Evolutionary conservation across 495 filamentous ascomycete species (phyloP), one percentile per base, ranked within the genome.

Genomic region (Talaromyces wortmannii): DNA sequence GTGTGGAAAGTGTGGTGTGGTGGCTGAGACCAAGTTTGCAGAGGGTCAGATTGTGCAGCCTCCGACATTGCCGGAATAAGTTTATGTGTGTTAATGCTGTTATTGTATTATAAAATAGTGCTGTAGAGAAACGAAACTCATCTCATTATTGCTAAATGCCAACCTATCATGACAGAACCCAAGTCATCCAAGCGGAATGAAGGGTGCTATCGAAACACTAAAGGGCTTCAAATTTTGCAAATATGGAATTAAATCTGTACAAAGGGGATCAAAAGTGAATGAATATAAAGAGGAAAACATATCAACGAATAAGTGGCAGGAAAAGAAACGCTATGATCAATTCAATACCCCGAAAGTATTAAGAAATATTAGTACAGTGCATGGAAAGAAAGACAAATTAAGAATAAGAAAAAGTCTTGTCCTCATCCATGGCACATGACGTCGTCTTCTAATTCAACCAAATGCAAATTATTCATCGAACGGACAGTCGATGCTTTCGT

Each of bases 401-500:
- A 55, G 30, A 50, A 53, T 36, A 49, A 42, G 45, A 60, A 56
- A 48, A 57, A 46, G 36, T 40, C 36, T 5, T 40, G 36, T 10
- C 5, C 36, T 40, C 36, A 13, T 40, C 36, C 36, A 40, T 40
- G 36, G 36, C 47, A 52, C 55, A 43, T 62, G 31, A 31, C 46
- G 45, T 46, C 55, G 57, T 49, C 16, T 52, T 51, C 47, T 56
- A 42, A 46, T 31, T 32, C 16, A 44, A 17, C 32, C 53, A 57
- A 56, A 57, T 58, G 44, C 53, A n/a, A 86, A 86, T 61, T 82
- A 87, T 65, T 92, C 90, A 67, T 97, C 92, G 71, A 95, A 87
- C 12, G 92, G 92, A 74, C 92, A 97, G 67, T 95, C 89, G 56
- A 95, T 90, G 64, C 91, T 96, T 67, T 94, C 89, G 63, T 99